A percentile compares a stretch with the other conserved stretches of the same genome.
Evolutionary conservation across 805 yeast species (phyloP).

Genomic region (Yarrowia sp.): DNA sequence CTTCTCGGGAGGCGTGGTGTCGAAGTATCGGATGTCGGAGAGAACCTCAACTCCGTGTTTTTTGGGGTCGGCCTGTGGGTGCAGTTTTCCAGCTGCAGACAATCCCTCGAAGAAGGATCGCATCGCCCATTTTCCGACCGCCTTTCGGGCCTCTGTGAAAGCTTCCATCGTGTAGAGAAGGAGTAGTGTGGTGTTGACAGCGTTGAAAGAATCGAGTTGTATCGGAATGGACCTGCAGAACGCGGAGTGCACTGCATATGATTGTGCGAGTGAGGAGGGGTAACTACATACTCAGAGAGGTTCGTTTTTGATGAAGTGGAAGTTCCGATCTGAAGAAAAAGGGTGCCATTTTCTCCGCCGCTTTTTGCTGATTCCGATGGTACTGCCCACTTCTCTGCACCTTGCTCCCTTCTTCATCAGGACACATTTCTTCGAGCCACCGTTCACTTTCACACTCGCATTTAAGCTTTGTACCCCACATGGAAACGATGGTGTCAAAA

Average conservation of each 20-base stretch:
- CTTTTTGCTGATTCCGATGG: no score
- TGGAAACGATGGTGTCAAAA: no score
- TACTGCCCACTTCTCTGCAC: no score
- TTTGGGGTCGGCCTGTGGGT: conserved; percentile 17
- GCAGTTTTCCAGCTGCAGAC: conserved; percentile 29
- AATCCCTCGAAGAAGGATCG: conserved; percentile 25
- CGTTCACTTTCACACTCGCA: no score
- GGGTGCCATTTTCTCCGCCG: no score
- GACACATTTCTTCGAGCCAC: no score
- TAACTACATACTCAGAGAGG: no score
- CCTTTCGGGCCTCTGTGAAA: conserved; percentile 3
- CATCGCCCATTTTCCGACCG: conserved; percentile 10
- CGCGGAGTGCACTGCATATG: conserved; percentile 1
- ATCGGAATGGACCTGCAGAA: neutral
- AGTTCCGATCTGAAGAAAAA: no score
- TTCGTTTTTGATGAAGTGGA: no score
- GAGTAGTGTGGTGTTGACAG: neutral
- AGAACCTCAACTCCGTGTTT: conserved; percentile 26
- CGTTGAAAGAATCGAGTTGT: no score
- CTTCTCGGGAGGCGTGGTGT: neutral
- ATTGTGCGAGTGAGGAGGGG: neutral
- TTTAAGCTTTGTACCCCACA: no score
- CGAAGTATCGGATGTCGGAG: conserved; percentile 9
- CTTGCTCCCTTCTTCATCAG: no score
- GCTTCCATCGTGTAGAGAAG: neutral